Evolutionary conservation across 768 basidiomycete genomes (phyloP), one percentile per base, ranked within the genome.

Genomic region (Lentinula raphanica): DNA sequence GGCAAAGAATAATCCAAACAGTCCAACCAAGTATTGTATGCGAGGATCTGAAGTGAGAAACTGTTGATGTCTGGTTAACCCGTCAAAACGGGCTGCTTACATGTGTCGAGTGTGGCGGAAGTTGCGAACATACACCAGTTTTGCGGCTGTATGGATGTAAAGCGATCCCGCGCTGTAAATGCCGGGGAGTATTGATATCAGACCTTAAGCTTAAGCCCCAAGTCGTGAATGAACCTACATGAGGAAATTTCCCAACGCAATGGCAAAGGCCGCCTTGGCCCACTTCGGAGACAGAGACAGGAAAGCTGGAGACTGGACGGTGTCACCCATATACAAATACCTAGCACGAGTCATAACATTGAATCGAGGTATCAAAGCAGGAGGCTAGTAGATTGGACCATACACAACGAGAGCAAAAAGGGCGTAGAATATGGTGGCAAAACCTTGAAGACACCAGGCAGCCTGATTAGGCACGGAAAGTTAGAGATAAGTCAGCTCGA

Each of bases 371-470:
- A 32, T n/a, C 6, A 12, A 35, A 35, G 32, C 8, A 35, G 25
- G 19, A 21, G 32, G 13, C 11, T 23, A 42, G n/a, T n/a, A 7
- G 38, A 25, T 27, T 19, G 31, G 45, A 7, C 7, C 62, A 57
- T 60, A 71, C 66, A 71, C 64, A 19, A 79, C 68, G 31, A 79
- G 63, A 28, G 69, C 71, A 63, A 82, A 82, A n/a, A 79, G 60
- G 6, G 67, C 63, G 60, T 84, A 83, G 66, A 82, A 81, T 23
- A 69, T 54, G 8, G 82, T 83, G 0, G 82, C 66, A 45, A 82
- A 83, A 4, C 70, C 76, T 69, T 83, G 82, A 3, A 84, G 72
- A 44, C 73, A 76, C 76, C 77, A 83, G 5, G 82, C 82, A 15
- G 82, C 76, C 79, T 78, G 29, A 1, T 36, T 25, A 15, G 7